Percentiles rank a stretch among this genome's conserved stretches.
Evolutionary conservation across 2,329 filamentous ascomycete genomes (phyloP).

Genomic region (Tolypocladium pustulatum): DNA sequence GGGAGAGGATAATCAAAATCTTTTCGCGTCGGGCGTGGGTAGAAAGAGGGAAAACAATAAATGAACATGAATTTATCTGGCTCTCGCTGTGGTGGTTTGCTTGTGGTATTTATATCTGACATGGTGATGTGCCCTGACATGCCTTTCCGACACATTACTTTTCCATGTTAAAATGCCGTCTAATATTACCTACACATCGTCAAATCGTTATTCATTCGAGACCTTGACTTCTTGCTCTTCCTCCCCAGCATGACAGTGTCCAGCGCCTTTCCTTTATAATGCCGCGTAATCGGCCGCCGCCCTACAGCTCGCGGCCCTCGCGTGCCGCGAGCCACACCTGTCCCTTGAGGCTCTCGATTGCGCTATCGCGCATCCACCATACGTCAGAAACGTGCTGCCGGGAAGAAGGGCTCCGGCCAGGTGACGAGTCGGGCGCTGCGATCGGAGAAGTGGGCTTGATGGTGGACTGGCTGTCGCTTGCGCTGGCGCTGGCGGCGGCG

Average conservation of each 20-base stretch:
- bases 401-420: background rate
- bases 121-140: background rate
- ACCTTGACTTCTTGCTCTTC: background rate
- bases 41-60: background rate
- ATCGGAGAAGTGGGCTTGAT: slow-evolving; percentile 14
- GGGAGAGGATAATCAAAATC: background rate
- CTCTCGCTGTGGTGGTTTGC: background rate
- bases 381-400: slow-evolving; percentile 18
- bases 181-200: background rate
- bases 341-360: slow-evolving; percentile 45
- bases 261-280: background rate
- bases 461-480: slow-evolving; percentile 24
- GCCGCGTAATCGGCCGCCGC: background rate
- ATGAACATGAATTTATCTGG: background rate
- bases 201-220: slow-evolving; percentile 9
- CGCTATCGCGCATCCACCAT: slow-evolving; percentile 47
- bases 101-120: background rate
- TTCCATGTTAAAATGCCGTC: background rate
- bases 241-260: background rate
- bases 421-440: slow-evolving; percentile 4
- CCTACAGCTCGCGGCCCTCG: slow-evolving; percentile 18
- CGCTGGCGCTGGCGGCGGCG: slow-evolving; percentile 3
- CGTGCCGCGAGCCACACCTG: slow-evolving; percentile 40
- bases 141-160: background rate
- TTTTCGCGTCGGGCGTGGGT: background rate